Conservation (phyloP, 2,329 filamentous ascomycete genomes). For the Magnaporthiopsis incrustans region DNA sequence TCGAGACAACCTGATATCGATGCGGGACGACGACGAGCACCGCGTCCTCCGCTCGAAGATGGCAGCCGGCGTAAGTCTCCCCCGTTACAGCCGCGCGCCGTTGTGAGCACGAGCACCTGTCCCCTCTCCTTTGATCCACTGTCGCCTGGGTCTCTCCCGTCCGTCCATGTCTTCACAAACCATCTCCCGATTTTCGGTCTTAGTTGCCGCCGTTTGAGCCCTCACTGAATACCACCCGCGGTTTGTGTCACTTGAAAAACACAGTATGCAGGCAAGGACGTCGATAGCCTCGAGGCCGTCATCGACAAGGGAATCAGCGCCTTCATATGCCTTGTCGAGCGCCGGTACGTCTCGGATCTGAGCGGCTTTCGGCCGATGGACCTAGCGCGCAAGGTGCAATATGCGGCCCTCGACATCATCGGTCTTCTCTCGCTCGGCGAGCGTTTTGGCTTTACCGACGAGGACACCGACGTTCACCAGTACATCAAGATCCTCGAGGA, state of each 20-base stretch:
- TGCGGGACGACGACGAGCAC: constrained; percentile 26
- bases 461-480: constrained; percentile 35
- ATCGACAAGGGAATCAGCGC: constrained; percentile 18
- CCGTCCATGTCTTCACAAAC: background rate
- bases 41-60: constrained; percentile 33
- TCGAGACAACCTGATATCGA: constrained; percentile 27
- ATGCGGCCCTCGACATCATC: constrained; percentile 48
- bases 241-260: constrained; percentile 1
- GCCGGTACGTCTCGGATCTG: constrained; percentile 25
- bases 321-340: constrained; percentile 31
- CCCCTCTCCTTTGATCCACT: constrained; percentile 1
- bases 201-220: background rate
- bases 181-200: no score
- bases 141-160: background rate
- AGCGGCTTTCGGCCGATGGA: constrained; percentile 26
- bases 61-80: constrained; percentile 30
- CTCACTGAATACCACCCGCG: background rate
- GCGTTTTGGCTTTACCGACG: constrained; percentile 36
- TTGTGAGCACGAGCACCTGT: no score
- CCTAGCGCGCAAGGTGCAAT: constrained; percentile 40
- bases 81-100: no score
- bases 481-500: constrained; percentile 30
- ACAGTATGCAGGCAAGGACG: constrained; percentile 21
- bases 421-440: constrained; percentile 41
- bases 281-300: constrained; percentile 17